These are phyloP conservation scores for Ustilago hordei DNA, from an alignment of 1,284 basidiomycete species.

Conservation along the genomic window DNA sequence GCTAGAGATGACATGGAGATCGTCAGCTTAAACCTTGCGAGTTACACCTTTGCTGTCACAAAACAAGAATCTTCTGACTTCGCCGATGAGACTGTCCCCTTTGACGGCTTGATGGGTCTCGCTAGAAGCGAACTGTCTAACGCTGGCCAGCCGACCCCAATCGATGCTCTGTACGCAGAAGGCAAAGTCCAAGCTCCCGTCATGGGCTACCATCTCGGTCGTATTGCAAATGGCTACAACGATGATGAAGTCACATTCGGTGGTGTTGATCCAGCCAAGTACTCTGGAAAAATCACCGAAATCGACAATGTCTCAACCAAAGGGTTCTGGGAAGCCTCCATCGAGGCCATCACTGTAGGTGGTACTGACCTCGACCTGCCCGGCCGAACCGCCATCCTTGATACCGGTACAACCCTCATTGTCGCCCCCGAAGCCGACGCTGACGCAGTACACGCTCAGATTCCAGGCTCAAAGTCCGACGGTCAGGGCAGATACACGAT, in stretches of 20 bases:
- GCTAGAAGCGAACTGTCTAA: slow-evolving; percentile 72
- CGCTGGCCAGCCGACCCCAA: slow-evolving; percentile 78
- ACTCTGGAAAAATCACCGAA: slow-evolving; percentile 60
- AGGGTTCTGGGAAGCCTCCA: slow-evolving; percentile 81
- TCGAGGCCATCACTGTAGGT: slow-evolving; percentile 76
- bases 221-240: slow-evolving; percentile 76
- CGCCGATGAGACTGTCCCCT: slow-evolving; percentile 71
- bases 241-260: slow-evolving; percentile 84
- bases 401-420: slow-evolving; percentile 71
- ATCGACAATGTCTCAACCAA: slow-evolving; percentile 67
- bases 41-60: slow-evolving; percentile 81
- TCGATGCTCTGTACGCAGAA: slow-evolving; percentile 77
- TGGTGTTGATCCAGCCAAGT: slow-evolving; percentile 78
- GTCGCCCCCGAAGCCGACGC: slow-evolving; percentile 72
- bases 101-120: slow-evolving; percentile 87
- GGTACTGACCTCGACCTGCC: slow-evolving; percentile 75
- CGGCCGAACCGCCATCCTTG: slow-evolving; percentile 61
- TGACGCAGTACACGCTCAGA: slow-evolving; percentile 74
- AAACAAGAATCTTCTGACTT: slow-evolving; percentile 77
- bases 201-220: slow-evolving; percentile 83
- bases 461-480: slow-evolving; percentile 74
- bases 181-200: slow-evolving; percentile 78
- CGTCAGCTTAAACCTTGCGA: slow-evolving; percentile 76
- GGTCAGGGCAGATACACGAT: slow-evolving; percentile 76
- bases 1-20: slow-evolving; percentile 78